Base-by-base conservation (phyloP, 2,329 filamentous ascomycete species). In the Colletotrichum sp. region DNA sequence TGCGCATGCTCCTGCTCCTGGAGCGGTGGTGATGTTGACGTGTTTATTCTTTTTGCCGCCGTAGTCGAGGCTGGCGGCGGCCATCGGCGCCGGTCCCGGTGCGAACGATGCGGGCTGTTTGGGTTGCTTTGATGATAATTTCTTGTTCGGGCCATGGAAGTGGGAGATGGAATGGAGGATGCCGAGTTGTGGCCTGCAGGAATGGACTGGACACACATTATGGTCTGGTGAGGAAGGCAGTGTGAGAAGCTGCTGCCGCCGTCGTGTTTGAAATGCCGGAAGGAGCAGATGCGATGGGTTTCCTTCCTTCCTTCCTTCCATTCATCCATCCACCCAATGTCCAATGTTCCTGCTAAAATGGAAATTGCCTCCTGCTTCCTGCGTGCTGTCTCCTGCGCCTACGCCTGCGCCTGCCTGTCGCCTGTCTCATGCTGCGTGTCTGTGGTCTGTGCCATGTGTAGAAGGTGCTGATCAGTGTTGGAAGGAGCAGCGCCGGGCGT, bases 81-180 rank as follows among this genome's bases (percentile, higher is more conserved):
- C 36, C 39, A 44, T 44, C 39, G 18, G 39, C 18, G 39, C 9
- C 39, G 39, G 39, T 49, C 18, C 39, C 39, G 39, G 12, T 21
- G 52, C 21, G 3, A 21, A 30, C 16, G 64, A 52, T 57, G 32
- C 32, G 57, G 63, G 66, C 32, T 32, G 18, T 9, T 24, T 63
- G 57, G n/a, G 44, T 76, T 68, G 69, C 62, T 65, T 72, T 68
- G 72, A 59, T 52, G 70, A 59, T 32, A 49, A 72, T 72, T 76
- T 21, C 69, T 73, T 57, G 26, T 68, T 44, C 63, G n/a, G 39
- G 55, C 39, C 28, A 28, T 16, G 30, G 28, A 30, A 21, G 32
- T 13, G n/a, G 32, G n/a, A 49, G 21, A 21, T 32, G 28, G 8
- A 32, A 70, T 30, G 49, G 32, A 24, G 57, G 36, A 69, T 5